These are phyloP conservation scores for Ampelocalamus luodianensis DNA, from an alignment of 176 grass and related monocot species.

Conservation along the genomic window DNA sequence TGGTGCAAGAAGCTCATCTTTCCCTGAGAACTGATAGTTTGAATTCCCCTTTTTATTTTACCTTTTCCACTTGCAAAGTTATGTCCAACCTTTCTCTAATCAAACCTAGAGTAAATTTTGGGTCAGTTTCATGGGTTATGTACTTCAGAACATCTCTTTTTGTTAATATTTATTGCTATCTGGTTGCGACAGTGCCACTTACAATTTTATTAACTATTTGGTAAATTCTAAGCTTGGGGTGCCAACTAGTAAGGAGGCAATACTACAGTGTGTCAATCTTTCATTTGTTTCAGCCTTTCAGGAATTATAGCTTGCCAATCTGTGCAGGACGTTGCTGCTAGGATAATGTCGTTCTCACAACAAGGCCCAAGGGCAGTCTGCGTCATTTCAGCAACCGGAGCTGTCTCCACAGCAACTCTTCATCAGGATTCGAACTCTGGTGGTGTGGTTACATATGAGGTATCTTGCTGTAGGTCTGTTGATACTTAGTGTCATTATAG, in stretches of 20 bases:
- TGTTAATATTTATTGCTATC: not conserved
- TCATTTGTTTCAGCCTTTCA: not conserved
- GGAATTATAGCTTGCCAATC: slow-evolving; percentile 28
- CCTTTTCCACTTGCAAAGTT: not conserved
- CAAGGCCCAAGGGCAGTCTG: slow-evolving; percentile 90
- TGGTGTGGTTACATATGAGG: slow-evolving; percentile 83
- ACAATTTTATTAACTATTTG: slow-evolving; percentile 14
- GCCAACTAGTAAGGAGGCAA: not conserved
- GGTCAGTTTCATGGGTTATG: not conserved
- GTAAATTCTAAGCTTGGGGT: not conserved
- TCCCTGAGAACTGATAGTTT: not conserved
- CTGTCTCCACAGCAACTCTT: slow-evolving; percentile 81
- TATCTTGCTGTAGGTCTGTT: slow-evolving; percentile 27
- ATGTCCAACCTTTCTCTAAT: not conserved
- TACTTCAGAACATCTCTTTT: not conserved
- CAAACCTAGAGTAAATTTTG: not conserved
- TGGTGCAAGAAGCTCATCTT: not conserved
- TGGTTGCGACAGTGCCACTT: not conserved
- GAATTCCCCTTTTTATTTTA: not conserved
- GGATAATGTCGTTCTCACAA: slow-evolving; percentile 93
- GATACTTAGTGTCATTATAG: not conserved
- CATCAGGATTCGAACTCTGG: slow-evolving; percentile 66
- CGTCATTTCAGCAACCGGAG: slow-evolving; percentile 91
- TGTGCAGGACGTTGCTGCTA: slow-evolving; percentile 76
- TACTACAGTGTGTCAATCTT: not conserved